These are phyloP conservation scores for Nemania sp. DNA, from an alignment of 2,329 filamentous ascomycete genomes.

Conservation along the genomic window DNA sequence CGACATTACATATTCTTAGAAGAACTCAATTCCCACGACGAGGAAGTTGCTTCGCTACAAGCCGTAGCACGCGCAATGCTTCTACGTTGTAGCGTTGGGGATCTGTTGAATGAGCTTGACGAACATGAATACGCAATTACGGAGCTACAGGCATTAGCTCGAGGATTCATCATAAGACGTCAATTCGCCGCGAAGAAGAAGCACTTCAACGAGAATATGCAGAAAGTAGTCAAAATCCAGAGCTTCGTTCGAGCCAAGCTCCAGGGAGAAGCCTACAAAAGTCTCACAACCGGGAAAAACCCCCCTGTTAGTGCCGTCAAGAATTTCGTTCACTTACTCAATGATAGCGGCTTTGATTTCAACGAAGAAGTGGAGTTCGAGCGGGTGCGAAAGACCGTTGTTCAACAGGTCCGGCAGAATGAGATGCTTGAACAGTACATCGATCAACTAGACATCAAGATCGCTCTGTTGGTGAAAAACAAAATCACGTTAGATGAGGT, in stretches of 20 bases:
- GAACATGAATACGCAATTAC: conserved; percentile 82
- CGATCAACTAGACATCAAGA: conserved; percentile 98
- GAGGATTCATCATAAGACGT: conserved; percentile 78
- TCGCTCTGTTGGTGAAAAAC: conserved; percentile 97
- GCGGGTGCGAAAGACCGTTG: conserved; percentile 91
- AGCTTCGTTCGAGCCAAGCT: conserved; percentile 95
- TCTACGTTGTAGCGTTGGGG: conserved; percentile 78
- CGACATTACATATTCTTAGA: conserved; percentile 72
- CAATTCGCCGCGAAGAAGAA: conserved; percentile 86
- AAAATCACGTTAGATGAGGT: conserved; percentile 99
- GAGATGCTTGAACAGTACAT: conserved; percentile 98
- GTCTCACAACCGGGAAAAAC: conserved; percentile 93
- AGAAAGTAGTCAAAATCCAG: conserved; percentile 98
- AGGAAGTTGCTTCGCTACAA: conserved; percentile 78
- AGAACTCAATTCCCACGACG: conserved; percentile 75
- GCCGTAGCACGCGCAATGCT: conserved; percentile 82
- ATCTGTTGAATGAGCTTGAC: conserved; percentile 80
- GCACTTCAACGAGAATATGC: conserved; percentile 96
- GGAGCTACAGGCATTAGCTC: conserved; percentile 79
- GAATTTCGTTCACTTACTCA: conserved; percentile 96
- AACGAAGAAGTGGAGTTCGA: conserved; percentile 99
- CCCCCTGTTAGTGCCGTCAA: conserved; percentile 97
- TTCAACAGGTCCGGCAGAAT: conserved; percentile 96
- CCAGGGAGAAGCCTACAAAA: conserved; percentile 98
- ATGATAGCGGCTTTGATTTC: conserved; percentile 98